These are phyloP conservation scores for Hanseniaspora mollemarum DNA, from an alignment of 805 yeast genomes.

Conservation along the genomic window DNA sequence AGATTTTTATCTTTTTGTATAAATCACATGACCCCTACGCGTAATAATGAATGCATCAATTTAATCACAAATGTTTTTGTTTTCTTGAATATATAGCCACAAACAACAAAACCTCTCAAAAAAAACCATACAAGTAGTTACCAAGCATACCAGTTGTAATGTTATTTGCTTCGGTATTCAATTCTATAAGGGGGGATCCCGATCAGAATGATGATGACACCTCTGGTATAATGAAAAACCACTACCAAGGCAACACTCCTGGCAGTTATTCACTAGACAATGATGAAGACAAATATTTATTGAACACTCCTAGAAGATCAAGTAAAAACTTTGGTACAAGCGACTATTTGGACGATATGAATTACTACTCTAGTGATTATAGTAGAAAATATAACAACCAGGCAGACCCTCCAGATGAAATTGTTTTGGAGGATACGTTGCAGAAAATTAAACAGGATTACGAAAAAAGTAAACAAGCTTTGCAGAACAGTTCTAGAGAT, in stretches of 20 bases:
- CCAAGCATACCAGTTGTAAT: background rate
- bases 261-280: background rate
- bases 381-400: background rate
- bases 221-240: constrained; percentile 10
- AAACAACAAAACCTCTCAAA: background rate
- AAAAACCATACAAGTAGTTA: background rate
- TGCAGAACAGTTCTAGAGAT: background rate
- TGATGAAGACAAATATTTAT: constrained; percentile 3
- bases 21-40: background rate
- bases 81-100: no score
- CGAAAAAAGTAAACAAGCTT: constrained; percentile 8
- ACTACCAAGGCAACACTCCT: background rate
- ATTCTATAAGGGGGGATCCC: background rate
- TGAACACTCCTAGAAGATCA: background rate
- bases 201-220: constrained; percentile 1
- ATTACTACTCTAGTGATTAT: background rate
- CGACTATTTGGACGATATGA: constrained; percentile 2
- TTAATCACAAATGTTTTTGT: no score
- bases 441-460: constrained; percentile 7
- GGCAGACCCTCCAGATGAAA: background rate
- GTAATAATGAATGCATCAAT: no score
- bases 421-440: constrained; percentile 1
- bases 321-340: background rate
- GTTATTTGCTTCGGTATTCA: constrained; percentile 14
- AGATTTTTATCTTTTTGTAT: background rate